Evolutionary conservation across 371 early-diverging fungal genomes (phyloP).

Genomic region (Syncephalis fuscata): DNA sequence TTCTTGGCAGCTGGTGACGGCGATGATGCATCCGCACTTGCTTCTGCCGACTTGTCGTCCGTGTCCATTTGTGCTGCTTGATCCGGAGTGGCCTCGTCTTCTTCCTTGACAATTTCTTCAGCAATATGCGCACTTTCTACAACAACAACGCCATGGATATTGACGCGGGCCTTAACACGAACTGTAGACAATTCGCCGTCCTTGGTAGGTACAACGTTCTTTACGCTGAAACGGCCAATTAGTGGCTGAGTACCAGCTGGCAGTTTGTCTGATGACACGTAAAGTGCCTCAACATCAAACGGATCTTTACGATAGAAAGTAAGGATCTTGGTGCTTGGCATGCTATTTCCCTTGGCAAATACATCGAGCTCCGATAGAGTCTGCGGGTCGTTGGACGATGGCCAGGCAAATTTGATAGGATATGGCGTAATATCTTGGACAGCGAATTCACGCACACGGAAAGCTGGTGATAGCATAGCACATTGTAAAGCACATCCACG

Average conservation of each 20-base stretch:
- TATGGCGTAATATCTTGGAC: constrained; percentile 75
- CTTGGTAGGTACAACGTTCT: constrained; percentile 23
- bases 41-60: constrained; percentile 26
- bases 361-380: constrained; percentile 55
- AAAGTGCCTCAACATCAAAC: constrained; percentile 65
- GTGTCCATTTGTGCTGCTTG: constrained; percentile 64
- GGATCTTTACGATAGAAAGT: constrained; percentile 68
- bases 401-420: constrained; percentile 60
- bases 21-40: constrained; percentile 31
- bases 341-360: constrained; percentile 45
- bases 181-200: constrained; percentile 37
- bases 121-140: constrained; percentile 78
- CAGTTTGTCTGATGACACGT: constrained; percentile 39
- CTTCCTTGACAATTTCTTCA: constrained; percentile 70
- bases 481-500: constrained; percentile 94
- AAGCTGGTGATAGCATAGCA: constrained; percentile 93
- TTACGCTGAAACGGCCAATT: constrained; percentile 49
- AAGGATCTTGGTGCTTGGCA: constrained; percentile 76
- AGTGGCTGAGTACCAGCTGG: constrained; percentile 52
- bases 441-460: constrained; percentile 91
- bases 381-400: constrained; percentile 38
- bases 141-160: constrained; percentile 31
- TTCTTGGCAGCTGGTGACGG: constrained; percentile 25
- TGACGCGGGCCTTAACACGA: constrained; percentile 71
- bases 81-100: constrained; percentile 22